phyloP scores from a whole-genome alignment of 257 asterid species.

The Lantana camara region DNA sequence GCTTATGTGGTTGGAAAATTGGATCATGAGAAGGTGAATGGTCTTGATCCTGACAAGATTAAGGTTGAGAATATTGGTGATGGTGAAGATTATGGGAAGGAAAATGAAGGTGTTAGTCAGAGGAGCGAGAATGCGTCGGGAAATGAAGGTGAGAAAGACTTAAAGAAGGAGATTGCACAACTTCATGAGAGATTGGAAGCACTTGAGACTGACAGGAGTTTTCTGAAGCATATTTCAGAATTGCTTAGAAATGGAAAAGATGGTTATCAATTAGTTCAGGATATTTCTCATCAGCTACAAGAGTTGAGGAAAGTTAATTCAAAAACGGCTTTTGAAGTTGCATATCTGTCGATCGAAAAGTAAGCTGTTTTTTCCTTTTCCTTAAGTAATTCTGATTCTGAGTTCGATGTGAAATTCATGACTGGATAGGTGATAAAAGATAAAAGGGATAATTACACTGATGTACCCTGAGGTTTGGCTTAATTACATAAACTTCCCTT shows the following conservation, averaged over 20 bases:
- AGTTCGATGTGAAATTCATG: neutral
- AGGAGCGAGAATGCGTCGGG: constrained; percentile 21
- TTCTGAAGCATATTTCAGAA: constrained; percentile 47
- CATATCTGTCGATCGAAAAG: constrained; percentile 3
- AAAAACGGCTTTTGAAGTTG: constrained; percentile 9
- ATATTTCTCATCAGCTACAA: constrained; percentile 53
- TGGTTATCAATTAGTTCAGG: constrained; percentile 49
- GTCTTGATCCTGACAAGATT: constrained; percentile 29
- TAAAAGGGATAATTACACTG: no score
- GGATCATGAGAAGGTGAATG: constrained; percentile 28
- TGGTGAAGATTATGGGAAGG: constrained; percentile 22
- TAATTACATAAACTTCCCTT: no score
- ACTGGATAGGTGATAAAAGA: neutral
- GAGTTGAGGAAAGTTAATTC: constrained; percentile 30
- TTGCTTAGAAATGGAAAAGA: constrained; percentile 48
- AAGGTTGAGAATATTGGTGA: constrained; percentile 21
- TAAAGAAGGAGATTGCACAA: constrained; percentile 41
- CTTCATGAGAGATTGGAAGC: constrained; percentile 50
- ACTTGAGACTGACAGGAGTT: constrained; percentile 49
- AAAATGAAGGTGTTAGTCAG: constrained; percentile 25
- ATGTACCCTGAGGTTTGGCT: no score
- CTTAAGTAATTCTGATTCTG: neutral
- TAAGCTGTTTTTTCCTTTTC: constrained; percentile 13
- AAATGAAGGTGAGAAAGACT: constrained; percentile 25
- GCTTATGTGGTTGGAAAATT: constrained; percentile 30